phyloP scores from a whole-genome alignment of 371 early-diverging fungal genomes.

The Capniomyces stellatus region DNA sequence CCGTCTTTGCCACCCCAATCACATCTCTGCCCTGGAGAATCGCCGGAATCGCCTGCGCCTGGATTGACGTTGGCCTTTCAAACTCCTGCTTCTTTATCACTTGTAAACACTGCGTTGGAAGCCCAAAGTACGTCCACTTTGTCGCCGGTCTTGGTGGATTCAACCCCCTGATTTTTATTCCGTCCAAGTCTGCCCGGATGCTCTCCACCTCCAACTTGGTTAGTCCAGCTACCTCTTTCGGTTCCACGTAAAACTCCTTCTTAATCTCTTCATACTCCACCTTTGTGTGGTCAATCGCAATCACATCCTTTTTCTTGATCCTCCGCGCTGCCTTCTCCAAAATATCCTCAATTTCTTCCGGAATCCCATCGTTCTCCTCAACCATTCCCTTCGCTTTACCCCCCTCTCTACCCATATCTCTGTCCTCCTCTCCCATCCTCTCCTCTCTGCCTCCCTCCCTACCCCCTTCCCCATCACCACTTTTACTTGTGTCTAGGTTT shows the following conservation, averaged over 20 bases:
- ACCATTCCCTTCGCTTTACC: constrained; percentile 8
- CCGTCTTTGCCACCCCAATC: constrained; percentile 99
- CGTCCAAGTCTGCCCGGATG: constrained; percentile 70
- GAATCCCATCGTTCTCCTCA: constrained; percentile 4
- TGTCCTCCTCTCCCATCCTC: constrained; percentile 32
- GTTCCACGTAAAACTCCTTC: constrained; percentile 94
- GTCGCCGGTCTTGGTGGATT: constrained; percentile 84
- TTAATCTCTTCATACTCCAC: constrained; percentile 75
- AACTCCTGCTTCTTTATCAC: constrained; percentile 43
- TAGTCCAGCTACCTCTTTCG: constrained; percentile 69
- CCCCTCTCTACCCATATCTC: constrained; percentile 16
- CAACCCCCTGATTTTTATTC: constrained; percentile 72
- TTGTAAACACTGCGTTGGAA: constrained; percentile 23
- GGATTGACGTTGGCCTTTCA: constrained; percentile 83
- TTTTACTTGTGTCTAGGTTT: constrained; percentile 34
- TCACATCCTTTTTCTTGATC: constrained; percentile 81
- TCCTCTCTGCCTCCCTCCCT: constrained; percentile 53
- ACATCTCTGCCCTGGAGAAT: constrained; percentile 94
- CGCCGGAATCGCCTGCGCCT: constrained; percentile 96
- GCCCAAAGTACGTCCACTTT: constrained; percentile 92
- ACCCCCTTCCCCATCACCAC: constrained; percentile 28
- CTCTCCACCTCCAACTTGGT: constrained; percentile 69
- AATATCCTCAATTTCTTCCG: constrained; percentile 13
- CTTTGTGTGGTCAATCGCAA: constrained; percentile 69
- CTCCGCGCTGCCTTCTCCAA: constrained; percentile 49